These are phyloP conservation scores for Apiospora saccharicola DNA, from an alignment of 2,329 filamentous ascomycete species.

Conservation along the genomic window DNA sequence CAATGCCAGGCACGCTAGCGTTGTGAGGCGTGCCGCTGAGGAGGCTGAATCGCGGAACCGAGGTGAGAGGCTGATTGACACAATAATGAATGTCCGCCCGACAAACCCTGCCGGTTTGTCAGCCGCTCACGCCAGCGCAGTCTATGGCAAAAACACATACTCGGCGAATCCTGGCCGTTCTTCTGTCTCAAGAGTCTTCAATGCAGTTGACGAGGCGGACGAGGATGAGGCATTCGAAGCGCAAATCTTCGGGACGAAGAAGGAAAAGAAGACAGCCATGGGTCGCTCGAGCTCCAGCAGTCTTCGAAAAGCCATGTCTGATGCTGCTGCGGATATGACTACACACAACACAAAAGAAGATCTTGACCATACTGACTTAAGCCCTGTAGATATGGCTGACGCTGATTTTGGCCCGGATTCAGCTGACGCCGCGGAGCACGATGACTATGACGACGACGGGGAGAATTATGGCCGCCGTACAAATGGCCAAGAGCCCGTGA, in stretches of 20 bases:
- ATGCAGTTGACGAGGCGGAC: conserved; percentile 7
- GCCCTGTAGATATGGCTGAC: background rate
- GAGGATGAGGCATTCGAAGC: conserved; percentile 18
- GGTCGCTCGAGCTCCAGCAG: background rate
- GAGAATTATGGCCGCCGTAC: background rate
- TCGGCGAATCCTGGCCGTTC: background rate
- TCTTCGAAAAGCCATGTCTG: conserved; percentile 11
- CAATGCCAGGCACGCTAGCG: background rate
- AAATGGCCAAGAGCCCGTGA: background rate
- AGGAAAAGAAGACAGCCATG: conserved; percentile 20
- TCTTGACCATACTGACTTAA: conserved; percentile 14
- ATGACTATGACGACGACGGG: background rate
- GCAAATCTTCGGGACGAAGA: conserved; percentile 22
- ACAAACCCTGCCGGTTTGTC: conserved; percentile 13
- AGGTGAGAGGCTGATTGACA: conserved; percentile 20
- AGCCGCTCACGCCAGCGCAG: conserved; percentile 12
- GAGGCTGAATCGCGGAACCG: conserved; percentile 22
- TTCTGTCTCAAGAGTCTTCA: background rate
- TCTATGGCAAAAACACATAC: conserved; percentile 18
- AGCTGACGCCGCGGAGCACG: background rate
- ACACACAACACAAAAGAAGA: background rate
- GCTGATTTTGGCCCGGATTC: background rate
- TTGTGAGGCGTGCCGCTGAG: conserved; percentile 19
- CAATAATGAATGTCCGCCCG: conserved; percentile 23
- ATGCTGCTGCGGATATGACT: conserved; percentile 20